phyloP scores from a whole-genome alignment of 2,329 filamentous ascomycete species.

The Teratosphaeria destructans region DNA sequence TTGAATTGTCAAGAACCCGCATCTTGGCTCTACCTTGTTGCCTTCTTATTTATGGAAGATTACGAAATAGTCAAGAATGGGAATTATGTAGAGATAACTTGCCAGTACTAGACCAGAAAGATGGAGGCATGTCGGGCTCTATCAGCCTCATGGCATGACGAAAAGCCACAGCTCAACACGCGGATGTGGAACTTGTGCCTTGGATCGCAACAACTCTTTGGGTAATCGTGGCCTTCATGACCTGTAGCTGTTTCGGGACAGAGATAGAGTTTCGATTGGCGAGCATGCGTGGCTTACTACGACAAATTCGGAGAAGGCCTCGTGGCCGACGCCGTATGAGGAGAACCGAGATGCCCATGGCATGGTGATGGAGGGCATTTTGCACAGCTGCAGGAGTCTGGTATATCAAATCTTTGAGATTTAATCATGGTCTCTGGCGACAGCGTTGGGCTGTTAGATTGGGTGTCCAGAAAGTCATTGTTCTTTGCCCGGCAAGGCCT shows the following conservation, averaged over 20 bases:
- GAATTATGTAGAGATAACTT: neutral
- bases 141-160: neutral
- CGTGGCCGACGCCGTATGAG: neutral
- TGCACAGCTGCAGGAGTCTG: neutral
- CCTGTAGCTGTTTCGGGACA: neutral
- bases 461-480: no score
- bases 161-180: neutral
- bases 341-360: neutral
- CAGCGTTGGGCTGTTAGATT: no score
- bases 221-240: neutral
- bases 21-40: neutral
- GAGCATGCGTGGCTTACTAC: neutral
- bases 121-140: neutral
- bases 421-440: no score
- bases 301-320: neutral
- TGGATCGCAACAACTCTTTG: neutral
- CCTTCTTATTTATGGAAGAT: neutral
- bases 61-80: neutral
- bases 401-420: no score
- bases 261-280: neutral
- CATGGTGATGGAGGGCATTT: neutral
- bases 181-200: neutral
- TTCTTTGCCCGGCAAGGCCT: no score
- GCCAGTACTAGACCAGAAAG: neutral
- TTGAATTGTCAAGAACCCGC: conserved; percentile 5